A percentile compares a stretch with the other conserved stretches of the same genome.
Evolutionary conservation across 2,329 filamentous ascomycete genomes (phyloP).

Genomic region (Penicillium sp.): DNA sequence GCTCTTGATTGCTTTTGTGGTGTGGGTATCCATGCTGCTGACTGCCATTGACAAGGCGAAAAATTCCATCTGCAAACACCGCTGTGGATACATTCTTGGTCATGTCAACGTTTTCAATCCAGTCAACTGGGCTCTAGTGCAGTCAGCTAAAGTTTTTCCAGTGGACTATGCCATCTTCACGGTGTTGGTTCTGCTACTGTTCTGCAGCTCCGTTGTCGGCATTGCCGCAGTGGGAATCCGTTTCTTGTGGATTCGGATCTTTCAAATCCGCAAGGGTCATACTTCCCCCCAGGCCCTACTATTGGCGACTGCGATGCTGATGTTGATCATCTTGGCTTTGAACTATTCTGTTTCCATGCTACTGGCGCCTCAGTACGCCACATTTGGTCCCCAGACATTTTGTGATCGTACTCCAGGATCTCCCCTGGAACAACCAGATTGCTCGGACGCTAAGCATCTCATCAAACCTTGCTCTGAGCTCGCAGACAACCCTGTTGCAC

Average conservation of each 20-base stretch:
- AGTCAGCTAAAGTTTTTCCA: slow-evolving; percentile 76
- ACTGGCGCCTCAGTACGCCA: slow-evolving; percentile 91
- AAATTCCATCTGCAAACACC: slow-evolving; percentile 85
- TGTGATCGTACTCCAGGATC: slow-evolving; percentile 65
- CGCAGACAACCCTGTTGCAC: slow-evolving; percentile 62
- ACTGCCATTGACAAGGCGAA: slow-evolving; percentile 94
- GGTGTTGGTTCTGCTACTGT: slow-evolving; percentile 77
- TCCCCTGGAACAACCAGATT: slow-evolving; percentile 66
- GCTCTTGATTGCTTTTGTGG: slow-evolving; percentile 64
- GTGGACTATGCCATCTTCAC: slow-evolving; percentile 89
- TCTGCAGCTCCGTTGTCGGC: slow-evolving; percentile 79
- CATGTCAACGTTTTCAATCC: slow-evolving; percentile 91
- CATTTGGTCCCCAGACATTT: slow-evolving; percentile 89
- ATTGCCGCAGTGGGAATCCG: slow-evolving; percentile 84
- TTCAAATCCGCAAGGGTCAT: slow-evolving; percentile 80
- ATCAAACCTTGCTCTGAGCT: slow-evolving; percentile 78
- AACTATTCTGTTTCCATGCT: slow-evolving; percentile 92
- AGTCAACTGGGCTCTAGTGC: slow-evolving; percentile 80
- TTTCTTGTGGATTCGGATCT: slow-evolving; percentile 91
- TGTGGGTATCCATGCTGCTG: slow-evolving; percentile 90
- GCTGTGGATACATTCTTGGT: slow-evolving; percentile 86
- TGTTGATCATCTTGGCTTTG: slow-evolving; percentile 79
- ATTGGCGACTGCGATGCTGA: slow-evolving; percentile 83
- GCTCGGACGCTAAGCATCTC: slow-evolving; percentile 58
- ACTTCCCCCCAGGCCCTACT: slow-evolving; percentile 89